These are phyloP conservation scores for Sclerotinia borealis DNA, from an alignment of 2,329 filamentous ascomycete species.

Conservation along the genomic window DNA sequence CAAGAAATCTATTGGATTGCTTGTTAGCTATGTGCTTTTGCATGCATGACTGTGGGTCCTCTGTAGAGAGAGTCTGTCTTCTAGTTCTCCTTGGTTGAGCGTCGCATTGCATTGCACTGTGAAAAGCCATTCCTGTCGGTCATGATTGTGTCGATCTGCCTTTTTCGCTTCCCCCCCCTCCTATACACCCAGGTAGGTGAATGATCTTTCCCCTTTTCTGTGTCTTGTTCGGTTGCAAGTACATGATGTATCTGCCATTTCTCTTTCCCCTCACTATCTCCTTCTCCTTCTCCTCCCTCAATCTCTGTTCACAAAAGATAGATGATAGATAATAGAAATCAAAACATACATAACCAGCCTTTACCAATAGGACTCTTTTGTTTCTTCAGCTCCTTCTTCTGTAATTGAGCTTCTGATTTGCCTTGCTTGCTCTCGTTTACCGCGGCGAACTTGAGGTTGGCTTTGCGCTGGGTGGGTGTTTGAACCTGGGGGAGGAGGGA, in stretches of 20 bases:
- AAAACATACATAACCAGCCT: constrained; percentile 55
- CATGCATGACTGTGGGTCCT: not conserved
- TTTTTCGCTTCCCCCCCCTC: too few species aligned
- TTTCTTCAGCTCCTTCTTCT: constrained; percentile 46
- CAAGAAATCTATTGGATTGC: not conserved
- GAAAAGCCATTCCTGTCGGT: too few species aligned
- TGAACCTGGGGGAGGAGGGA: constrained; percentile 53
- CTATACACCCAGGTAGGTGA: too few species aligned
- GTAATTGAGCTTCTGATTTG: constrained; percentile 60
- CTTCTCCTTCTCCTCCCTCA: not conserved
- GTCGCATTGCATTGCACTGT: not conserved
- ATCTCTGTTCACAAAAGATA: not conserved
- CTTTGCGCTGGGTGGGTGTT: constrained; percentile 76
- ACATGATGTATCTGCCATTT: too few species aligned
- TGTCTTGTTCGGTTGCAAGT: too few species aligned
- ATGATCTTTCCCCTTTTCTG: not conserved
- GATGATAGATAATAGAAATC: not conserved
- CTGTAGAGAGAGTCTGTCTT: not conserved
- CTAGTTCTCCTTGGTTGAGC: not conserved
- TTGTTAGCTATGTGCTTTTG: not conserved
- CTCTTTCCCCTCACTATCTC: not conserved
- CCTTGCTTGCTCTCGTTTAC: constrained; percentile 68
- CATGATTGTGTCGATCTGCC: too few species aligned
- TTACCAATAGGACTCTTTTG: constrained; percentile 51
- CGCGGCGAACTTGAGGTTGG: constrained; percentile 73